These are phyloP conservation scores for Pilasporangium apinafurcum DNA, from an alignment of 352 stramenopile genomes.

Conservation along the genomic window DNA sequence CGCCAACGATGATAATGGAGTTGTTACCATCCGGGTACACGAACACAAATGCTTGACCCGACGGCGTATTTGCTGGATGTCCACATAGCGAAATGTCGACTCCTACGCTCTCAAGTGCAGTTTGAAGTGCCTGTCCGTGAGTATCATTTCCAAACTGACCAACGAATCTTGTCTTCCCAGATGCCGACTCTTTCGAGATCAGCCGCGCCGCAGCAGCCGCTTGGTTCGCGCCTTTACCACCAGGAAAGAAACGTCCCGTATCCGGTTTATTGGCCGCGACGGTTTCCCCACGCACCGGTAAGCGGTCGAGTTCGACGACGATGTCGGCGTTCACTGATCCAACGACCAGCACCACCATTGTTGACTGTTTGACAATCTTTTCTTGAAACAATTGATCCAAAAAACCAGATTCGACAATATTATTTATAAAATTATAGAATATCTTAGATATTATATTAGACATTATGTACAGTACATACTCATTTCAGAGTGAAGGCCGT, in stretches of 20 bases:
- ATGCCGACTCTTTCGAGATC: conserved; percentile 9
- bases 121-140: conserved; percentile 38
- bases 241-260: conserved; percentile 59
- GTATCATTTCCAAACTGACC: conserved; percentile 75
- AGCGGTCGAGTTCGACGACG: conserved; percentile 61
- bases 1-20: conserved; percentile 79
- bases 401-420: too few species aligned
- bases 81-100: conserved; percentile 36
- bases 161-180: conserved; percentile 29
- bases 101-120: conserved; percentile 16
- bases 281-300: conserved; percentile 66
- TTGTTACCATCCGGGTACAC: conserved; percentile 79
- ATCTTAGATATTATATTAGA: neutral
- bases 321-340: conserved; percentile 83
- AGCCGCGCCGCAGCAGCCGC: conserved; percentile 53
- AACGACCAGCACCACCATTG: conserved; percentile 49
- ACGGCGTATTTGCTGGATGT: conserved; percentile 30
- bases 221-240: conserved; percentile 80
- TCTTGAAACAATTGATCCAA: too few species aligned
- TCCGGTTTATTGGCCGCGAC: conserved; percentile 40
- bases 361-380: conserved; percentile 12
- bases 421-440: too few species aligned
- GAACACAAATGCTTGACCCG: conserved; percentile 79
- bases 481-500: too few species aligned
- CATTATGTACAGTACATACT: too few species aligned